phyloP scores from a whole-genome alignment of 805 yeast genomes.

The Scheffersomyces coipomensis region DNA sequence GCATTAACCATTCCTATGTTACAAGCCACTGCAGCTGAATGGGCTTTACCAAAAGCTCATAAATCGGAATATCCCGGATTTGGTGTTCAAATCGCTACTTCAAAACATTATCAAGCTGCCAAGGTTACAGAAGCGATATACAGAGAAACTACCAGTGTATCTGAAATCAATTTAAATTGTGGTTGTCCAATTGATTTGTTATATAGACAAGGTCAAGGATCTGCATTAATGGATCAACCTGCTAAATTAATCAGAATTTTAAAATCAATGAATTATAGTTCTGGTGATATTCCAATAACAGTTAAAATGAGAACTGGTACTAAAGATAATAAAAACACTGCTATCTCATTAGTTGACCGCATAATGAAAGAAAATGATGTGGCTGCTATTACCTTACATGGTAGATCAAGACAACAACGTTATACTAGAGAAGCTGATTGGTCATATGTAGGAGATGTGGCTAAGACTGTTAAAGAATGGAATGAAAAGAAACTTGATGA shows the following conservation, averaged over 20 bases:
- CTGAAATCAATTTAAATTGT: slow-evolving; percentile 87
- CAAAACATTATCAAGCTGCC: slow-evolving; percentile 90
- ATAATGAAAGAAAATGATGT: slow-evolving; percentile 76
- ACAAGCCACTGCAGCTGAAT: slow-evolving; percentile 89
- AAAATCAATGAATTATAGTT: slow-evolving; percentile 83
- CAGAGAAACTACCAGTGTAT: slow-evolving; percentile 55
- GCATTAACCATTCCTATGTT: slow-evolving; percentile 82
- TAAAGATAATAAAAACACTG: slow-evolving; percentile 81
- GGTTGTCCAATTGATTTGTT: slow-evolving; percentile 97
- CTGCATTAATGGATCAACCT: slow-evolving; percentile 88
- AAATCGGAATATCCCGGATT: slow-evolving; percentile 77
- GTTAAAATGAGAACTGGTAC: slow-evolving; percentile 93
- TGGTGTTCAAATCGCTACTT: slow-evolving; percentile 90
- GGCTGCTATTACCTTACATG: slow-evolving; percentile 91
- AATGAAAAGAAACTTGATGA: slow-evolving; percentile 55
- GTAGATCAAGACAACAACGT: slow-evolving; percentile 94
- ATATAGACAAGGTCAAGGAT: slow-evolving; percentile 94
- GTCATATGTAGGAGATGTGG: slow-evolving; percentile 80
- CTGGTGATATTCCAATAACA: slow-evolving; percentile 90
- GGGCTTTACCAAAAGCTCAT: slow-evolving; percentile 97
- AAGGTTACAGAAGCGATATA: slow-evolving; percentile 84
- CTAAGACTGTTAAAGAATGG: slow-evolving; percentile 60
- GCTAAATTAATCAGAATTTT: slow-evolving; percentile 74
- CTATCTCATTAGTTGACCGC: slow-evolving; percentile 70
- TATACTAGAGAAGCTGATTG: slow-evolving; percentile 91